phyloP scores from a whole-genome alignment of 1,284 basidiomycete species.

The Agroathelia rolfsii region DNA sequence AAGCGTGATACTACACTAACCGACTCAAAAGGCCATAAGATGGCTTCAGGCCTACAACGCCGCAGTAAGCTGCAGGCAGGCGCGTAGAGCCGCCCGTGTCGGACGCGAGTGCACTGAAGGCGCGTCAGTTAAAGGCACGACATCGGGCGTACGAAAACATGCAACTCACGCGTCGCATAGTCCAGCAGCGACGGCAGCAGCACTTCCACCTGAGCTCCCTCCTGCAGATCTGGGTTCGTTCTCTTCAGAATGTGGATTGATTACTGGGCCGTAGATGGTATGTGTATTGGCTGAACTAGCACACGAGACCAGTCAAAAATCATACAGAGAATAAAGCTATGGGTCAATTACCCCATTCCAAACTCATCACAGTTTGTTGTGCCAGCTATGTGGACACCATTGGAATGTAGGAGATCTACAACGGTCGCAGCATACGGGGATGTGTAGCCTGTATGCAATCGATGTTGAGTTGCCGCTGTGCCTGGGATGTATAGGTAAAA shows the following conservation, averaged over 20 bases:
- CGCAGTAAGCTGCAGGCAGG: slow-evolving; percentile 90
- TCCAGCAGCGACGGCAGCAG: slow-evolving; percentile 71
- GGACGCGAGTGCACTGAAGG: slow-evolving; percentile 78
- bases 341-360: slow-evolving; percentile 78
- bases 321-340: slow-evolving; percentile 2
- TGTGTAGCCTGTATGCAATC: slow-evolving; percentile 43
- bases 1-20: slow-evolving; percentile 31
- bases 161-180: slow-evolving; percentile 68
- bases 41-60: slow-evolving; percentile 87
- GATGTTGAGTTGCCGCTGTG: slow-evolving; percentile 1
- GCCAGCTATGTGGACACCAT: slow-evolving; percentile 71
- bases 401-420: slow-evolving; percentile 50
- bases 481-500: slow-evolving; percentile 2
- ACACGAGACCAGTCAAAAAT: no score
- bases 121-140: not conserved
- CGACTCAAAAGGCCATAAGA: slow-evolving; percentile 89
- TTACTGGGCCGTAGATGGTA: slow-evolving; percentile 63
- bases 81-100: slow-evolving; percentile 95
- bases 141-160: slow-evolving; percentile 4
- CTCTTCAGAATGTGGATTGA: slow-evolving; percentile 58
- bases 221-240: slow-evolving; percentile 59
- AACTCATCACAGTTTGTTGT: slow-evolving; percentile 98
- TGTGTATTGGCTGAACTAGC: no score
- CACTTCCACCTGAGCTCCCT: slow-evolving; percentile 79
- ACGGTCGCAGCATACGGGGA: slow-evolving; percentile 88